Percentiles rank a stretch among this genome's conserved stretches.
Evolutionary conservation across 768 basidiomycete genomes (phyloP).

Genomic region (Terana coerulea): DNA sequence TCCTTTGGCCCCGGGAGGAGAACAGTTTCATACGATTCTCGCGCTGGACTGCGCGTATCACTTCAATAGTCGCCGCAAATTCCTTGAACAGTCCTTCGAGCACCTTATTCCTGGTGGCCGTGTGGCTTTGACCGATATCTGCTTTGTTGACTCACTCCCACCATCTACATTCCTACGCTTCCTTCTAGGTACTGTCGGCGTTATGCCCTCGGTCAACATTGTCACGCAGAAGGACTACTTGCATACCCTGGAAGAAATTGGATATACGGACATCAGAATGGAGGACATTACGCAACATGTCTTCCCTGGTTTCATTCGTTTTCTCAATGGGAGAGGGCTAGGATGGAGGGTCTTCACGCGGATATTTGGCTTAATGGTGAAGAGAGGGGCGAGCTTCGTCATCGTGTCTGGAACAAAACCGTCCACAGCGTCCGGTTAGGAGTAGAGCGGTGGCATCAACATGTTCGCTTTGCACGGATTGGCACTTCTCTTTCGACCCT

Average conservation of each 20-base stretch:
- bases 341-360: conserved; percentile 43
- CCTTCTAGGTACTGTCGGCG: conserved; percentile 19
- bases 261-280: conserved; percentile 48
- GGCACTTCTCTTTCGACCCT: too few relatives aligned
- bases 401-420: conserved; percentile 32
- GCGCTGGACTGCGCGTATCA: conserved; percentile 72
- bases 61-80: conserved; percentile 47
- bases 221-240: conserved; percentile 44
- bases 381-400: conserved; percentile 45
- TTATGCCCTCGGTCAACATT: conserved; percentile 48
- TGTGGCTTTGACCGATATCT: conserved; percentile 61
- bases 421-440: too few relatives aligned
- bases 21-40: conserved; percentile 45
- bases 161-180: not conserved
- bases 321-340: conserved; percentile 40
- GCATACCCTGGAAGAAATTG: conserved; percentile 40
- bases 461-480: too few relatives aligned
- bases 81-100: conserved; percentile 47
- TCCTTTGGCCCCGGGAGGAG: conserved; percentile 40
- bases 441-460: too few relatives aligned
- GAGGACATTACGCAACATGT: conserved; percentile 57
- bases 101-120: conserved; percentile 47
- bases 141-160: conserved; percentile 30
- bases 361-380: conserved; percentile 33
- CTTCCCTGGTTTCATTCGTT: conserved; percentile 52